Base-by-base conservation (phyloP, 768 basidiomycete genomes). In the Lactarius tabidus region DNA sequence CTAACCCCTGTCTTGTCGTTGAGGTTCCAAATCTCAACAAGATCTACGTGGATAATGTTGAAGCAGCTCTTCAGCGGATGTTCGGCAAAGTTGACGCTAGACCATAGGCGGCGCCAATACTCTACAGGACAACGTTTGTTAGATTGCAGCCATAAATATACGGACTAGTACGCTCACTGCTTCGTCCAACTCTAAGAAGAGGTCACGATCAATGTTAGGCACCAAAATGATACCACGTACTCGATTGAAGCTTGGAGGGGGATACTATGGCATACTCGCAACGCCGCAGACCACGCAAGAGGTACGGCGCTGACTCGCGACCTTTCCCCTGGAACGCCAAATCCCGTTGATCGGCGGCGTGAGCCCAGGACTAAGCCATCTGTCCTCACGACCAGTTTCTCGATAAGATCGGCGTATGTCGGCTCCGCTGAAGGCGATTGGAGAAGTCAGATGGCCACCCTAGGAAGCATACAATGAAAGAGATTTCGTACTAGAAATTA, bases 101-200 rank as follows among this genome's bases (percentile, higher is more conserved):
- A 64, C 38, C 57, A 39, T 17, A 64, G 38, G 29, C 18, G 33
- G 35, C 39, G 51, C 63, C 63, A 64, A 26, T 59, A 59, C 26
- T 43, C 63, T 64, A 48, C 6, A 15, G 10, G 2, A 15, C 6
- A 2, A 52, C 0, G 20, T 14, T 8, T n/a, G 7, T 59, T 31
- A 64, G 33, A 36, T 2, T 12, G 7, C 36, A 36, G 9, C 9
- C 36, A 36, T 36, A 6, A 36, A 8, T 1, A 36, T 12, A 12
- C n/a, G n/a, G 36, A 12, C 5, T 36, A n/a, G 33, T 33, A 33
- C 33, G n/a, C 36, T 64, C 39, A 39, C 63, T 31, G 18, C 18
- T 28, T 29, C 39, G 57, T 26, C 63, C 52, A 35, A 59, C 41
- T 6, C 63, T 64, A 18, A 6, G 31, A 9, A 15, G 6, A 38